A percentile compares a stretch with the other conserved stretches of the same genome.
phyloP scores from a whole-genome alignment of 192 early-diverging fungal genomes.

The Podochytrium sp. region DNA sequence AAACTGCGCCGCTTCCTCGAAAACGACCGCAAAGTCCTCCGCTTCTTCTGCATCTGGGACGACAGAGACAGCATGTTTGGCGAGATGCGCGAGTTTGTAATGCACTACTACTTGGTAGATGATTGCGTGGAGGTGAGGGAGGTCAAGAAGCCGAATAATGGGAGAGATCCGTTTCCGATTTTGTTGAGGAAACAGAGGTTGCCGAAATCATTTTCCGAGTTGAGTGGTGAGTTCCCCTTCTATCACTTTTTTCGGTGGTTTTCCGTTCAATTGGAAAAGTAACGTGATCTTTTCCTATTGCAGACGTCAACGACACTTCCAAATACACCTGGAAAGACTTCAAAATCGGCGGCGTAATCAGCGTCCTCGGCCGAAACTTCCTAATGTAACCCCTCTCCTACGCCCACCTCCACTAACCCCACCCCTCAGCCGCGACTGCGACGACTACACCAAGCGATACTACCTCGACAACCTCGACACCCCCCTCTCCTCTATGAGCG shows the following conservation, averaged over 20 bases:
- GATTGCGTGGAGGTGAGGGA: constrained; percentile 69
- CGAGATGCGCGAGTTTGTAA: constrained; percentile 66
- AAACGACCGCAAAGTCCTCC: constrained; percentile 62
- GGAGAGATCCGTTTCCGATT: constrained; percentile 64
- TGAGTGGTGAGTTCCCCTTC: constrained; percentile 41
- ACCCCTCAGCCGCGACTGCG: constrained; percentile 69
- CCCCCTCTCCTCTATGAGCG: constrained; percentile 11
- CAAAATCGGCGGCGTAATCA: constrained; percentile 57
- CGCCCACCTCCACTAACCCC: no score
- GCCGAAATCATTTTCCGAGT: constrained; percentile 58
- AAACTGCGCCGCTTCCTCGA: constrained; percentile 64
- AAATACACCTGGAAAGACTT: constrained; percentile 69
- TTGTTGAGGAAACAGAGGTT: constrained; percentile 60
- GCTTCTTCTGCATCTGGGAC: constrained; percentile 72
- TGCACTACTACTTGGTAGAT: constrained; percentile 71
- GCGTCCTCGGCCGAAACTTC: constrained; percentile 61
- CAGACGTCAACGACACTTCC: constrained; percentile 49
- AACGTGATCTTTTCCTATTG: constrained; percentile 21
- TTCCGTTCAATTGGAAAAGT: neutral
- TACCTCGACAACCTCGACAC: constrained; percentile 45
- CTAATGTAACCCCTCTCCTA: constrained; percentile 60
- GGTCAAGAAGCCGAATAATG: constrained; percentile 64
- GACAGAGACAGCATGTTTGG: constrained; percentile 63
- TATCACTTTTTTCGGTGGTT: constrained; percentile 16
- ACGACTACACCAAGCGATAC: constrained; percentile 62